Conservation (phyloP, 208 protist species). For the Trypanosoma caninum region DNA sequence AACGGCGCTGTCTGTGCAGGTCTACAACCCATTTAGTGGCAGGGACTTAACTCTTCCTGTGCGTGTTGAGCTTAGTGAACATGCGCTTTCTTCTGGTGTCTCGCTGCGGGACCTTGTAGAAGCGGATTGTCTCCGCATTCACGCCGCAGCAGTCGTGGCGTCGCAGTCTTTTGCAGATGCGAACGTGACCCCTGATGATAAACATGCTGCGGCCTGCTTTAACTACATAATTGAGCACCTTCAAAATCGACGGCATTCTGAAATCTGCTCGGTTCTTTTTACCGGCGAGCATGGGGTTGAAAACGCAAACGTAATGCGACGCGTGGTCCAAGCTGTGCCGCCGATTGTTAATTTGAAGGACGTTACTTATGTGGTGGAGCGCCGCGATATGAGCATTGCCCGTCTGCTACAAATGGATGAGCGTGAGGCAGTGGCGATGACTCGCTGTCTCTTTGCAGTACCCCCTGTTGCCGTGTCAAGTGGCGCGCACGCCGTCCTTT, state of each 20-base stretch:
- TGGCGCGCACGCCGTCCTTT: neutral
- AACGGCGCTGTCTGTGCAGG: slow-evolving; percentile 12
- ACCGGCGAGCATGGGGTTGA: slow-evolving; percentile 22
- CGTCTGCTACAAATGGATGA: slow-evolving; percentile 44
- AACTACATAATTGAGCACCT: slow-evolving; percentile 6
- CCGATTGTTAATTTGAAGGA: neutral
- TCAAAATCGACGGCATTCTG: neutral
- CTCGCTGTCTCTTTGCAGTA: slow-evolving; percentile 27
- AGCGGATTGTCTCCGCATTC: slow-evolving; percentile 10
- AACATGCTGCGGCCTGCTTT: slow-evolving; percentile 1
- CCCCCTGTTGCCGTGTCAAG: slow-evolving; percentile 1
- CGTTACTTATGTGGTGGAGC: slow-evolving; percentile 29
- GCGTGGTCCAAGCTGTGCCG: neutral
- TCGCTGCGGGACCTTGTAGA: slow-evolving; percentile 13
- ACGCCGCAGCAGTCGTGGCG: slow-evolving; percentile 4
- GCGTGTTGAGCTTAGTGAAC: neutral
- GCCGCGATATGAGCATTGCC: slow-evolving; percentile 33
- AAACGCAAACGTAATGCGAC: slow-evolving; percentile 9
- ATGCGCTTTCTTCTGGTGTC: slow-evolving; percentile 1
- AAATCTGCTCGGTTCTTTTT: slow-evolving; percentile 23
- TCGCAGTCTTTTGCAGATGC: neutral
- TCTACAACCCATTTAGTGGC: slow-evolving; percentile 44
- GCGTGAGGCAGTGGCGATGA: slow-evolving; percentile 40
- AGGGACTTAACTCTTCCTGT: neutral
- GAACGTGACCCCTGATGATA: neutral